Evolutionary conservation across 2,329 filamentous ascomycete genomes (phyloP), one percentile per base, ranked within the genome.

Genomic region (Botrytis porri): DNA sequence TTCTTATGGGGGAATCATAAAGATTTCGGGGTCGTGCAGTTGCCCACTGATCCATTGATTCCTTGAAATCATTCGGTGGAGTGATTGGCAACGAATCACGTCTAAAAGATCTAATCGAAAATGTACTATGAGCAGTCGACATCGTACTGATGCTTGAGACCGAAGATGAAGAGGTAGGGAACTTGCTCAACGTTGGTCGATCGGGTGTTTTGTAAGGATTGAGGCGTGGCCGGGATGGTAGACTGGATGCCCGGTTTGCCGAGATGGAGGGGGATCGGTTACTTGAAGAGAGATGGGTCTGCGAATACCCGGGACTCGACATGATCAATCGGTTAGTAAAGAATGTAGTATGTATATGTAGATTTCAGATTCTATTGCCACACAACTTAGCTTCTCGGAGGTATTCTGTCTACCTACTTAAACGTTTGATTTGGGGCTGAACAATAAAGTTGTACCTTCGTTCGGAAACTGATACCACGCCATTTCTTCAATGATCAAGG

Each of bases 381-480:
- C 7, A 22, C 3, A 63, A 43, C 8, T 29, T 12, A 43, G 29
- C 39, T 63, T 32, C 25, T 32, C 25, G 32, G 16, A 63, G 39
- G 61, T 43, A 63, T 32, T 43, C 39, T 29, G 20, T 43, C 61
- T 18, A 10, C 16, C 39, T 43, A n/a, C 51, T 63, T 43, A n/a
- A 63, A 63, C 29, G 60, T 63, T 29, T 63, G 60, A 29, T n/a
- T 29, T 63, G 37, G 41, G 60, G 60, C 60, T 63, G 60, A 37
- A 29, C 60, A 63, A 29, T 35, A n/a, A 41, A 63, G 39, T 25
- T 20, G 61, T 43, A 63, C 43, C 61, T 43, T 63, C 61, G 18
- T 63, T 43, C 25, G 16, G 39, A n/a, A 25, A 43, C 16, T 25
- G n/a, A 18, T 43, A 29, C n/a, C 61, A 63, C 61, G 14, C 51